phyloP scores from a whole-genome alignment of 163 green algal species.

The Scenedesmus sp. region DNA sequence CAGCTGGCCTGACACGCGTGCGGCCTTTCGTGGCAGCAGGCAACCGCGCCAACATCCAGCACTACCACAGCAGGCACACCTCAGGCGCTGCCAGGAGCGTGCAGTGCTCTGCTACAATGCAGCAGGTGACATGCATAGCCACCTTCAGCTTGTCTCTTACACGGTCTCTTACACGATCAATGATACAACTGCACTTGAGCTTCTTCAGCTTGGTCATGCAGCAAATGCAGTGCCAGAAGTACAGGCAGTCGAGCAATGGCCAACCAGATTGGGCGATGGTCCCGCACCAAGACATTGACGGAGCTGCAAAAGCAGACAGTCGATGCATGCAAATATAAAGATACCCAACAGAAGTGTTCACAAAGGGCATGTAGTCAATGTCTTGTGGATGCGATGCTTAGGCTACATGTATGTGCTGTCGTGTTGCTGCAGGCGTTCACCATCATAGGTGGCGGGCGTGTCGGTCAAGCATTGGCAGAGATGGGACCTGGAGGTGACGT shows the following conservation, averaged over 20 bases:
- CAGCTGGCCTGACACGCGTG: neutral
- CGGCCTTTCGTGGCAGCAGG: neutral
- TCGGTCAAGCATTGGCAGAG: conserved; percentile 88
- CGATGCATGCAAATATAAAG: no score
- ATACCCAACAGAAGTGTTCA: no score
- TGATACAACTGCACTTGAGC: neutral
- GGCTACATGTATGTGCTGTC: no score
- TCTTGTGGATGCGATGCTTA: no score
- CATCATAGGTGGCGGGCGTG: conserved; percentile 91
- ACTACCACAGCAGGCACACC: neutral
- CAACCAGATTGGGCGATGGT: neutral
- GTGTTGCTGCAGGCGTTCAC: conserved; percentile 71
- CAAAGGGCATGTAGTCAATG: no score
- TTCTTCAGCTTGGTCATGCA: neutral
- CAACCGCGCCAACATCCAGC: neutral
- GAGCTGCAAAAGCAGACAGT: no score
- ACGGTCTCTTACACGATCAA: neutral
- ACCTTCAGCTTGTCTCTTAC: neutral
- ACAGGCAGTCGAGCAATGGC: neutral
- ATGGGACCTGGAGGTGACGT: conserved; percentile 88
- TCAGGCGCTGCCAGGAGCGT: neutral
- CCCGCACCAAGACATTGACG: no score
- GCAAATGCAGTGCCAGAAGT: neutral
- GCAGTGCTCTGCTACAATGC: conserved; percentile 36
- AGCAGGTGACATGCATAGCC: neutral